Base-by-base conservation (phyloP, 768 basidiomycete genomes). In the Xerocomellus dryophilus region DNA sequence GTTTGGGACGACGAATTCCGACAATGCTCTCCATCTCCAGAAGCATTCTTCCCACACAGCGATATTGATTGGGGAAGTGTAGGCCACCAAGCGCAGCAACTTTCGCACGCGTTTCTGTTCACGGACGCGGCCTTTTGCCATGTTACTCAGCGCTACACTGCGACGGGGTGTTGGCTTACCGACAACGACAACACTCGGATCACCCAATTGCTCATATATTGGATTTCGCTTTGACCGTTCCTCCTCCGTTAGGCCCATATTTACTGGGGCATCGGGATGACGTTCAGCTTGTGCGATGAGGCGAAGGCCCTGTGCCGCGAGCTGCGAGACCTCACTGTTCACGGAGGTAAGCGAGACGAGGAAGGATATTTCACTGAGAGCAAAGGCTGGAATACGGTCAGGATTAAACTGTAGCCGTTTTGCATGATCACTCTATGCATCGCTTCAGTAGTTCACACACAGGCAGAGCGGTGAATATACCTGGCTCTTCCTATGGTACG, bases 21-120 rank as follows among this genome's bases (percentile, higher is more conserved):
- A 81, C 41, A 92, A 69, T 6, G 75, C 71, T 25, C 77, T 76
- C 89, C 90, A 93, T 44, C 89, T 76, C 74, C 80, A 85, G 66
- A 86, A 92, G 56, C 83, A 86, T 63, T 93, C 91, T 58, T 86
- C 78, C 91, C 91, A 94, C 3, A 90, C 85, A 0, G 86, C 88
- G 20, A 88, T 74, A 48, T 90, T 82, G n/a, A 82, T 78, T 1
- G 83, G 80, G 29, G 81, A 80, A 14, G 86, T 82, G 27, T 79
- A 81, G 2, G 82, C 78, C 43, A 90, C 76, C 49, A 81, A 65
- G 7, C 88, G 81, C 47, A 92, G 67, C 23, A 90, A 72, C 67
- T 84, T 87, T 15, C 92, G 78, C 27, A 90, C 79, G 3, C 90
- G 82, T 68, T 88, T 92, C 72, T 93, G 91, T 65, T 89, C 82